Percentiles rank a stretch among this genome's conserved stretches.
Conservation (phyloP, 169 alveolate species). For the Eimeria sp. region DNA sequence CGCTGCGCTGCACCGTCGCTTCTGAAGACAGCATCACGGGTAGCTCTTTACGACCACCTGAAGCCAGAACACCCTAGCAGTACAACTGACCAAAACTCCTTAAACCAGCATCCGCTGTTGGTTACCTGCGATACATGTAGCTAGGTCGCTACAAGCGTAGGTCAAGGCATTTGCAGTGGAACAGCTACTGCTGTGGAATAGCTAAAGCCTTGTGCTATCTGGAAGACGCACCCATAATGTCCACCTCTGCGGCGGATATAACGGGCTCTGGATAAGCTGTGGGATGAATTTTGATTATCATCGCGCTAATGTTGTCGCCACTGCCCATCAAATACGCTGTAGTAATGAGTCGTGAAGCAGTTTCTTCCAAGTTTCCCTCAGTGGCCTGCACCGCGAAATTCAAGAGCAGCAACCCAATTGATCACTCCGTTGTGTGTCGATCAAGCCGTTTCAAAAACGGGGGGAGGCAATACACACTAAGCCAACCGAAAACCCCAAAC, state of each 20-base stretch:
- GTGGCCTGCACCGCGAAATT: conserved; percentile 8
- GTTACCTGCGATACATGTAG: not conserved
- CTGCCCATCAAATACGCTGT: conserved; percentile 34
- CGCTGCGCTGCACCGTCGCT: conserved; percentile 61
- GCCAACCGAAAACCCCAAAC: not conserved
- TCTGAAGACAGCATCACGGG: conserved; percentile 19
- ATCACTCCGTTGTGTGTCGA: not conserved
- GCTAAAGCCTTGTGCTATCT: not conserved
- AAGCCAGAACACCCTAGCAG: not conserved
- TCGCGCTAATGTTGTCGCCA: conserved; percentile 28
- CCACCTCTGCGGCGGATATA: conserved; percentile 14
- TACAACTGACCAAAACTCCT: not conserved
- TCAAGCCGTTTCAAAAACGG: not conserved
- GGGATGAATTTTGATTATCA: not conserved
- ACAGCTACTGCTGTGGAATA: not conserved
- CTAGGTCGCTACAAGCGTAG: not conserved
- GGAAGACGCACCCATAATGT: not conserved
- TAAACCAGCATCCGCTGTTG: not conserved
- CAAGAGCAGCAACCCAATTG: not conserved
- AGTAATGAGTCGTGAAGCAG: conserved; percentile 1
- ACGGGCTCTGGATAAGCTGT: not conserved
- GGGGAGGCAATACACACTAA: not conserved
- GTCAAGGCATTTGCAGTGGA: not conserved
- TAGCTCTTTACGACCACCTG: conserved; percentile 35
- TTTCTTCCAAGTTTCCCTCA: conserved; percentile 8